Evolutionary conservation across 2,329 filamentous ascomycete species (phyloP), one percentile per base, ranked within the genome.

Genomic region (Biscogniauxia mediterranea): DNA sequence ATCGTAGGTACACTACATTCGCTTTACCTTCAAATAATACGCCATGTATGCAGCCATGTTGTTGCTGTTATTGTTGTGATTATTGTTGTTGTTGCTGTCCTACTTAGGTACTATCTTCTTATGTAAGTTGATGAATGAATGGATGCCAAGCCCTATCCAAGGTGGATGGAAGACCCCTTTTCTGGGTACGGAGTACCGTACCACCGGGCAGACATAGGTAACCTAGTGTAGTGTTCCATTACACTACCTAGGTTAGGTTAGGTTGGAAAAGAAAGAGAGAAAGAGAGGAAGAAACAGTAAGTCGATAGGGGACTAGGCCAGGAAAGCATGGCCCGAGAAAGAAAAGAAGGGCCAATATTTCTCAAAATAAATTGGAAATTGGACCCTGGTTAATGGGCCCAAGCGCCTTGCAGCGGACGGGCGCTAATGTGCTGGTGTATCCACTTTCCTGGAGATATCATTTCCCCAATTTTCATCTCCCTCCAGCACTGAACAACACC

Each of bases 381-480:
- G 38, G 11, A 46, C 38, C 38, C 38, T 46, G 38, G 50, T 21
- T 25, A 5, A 21, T 21, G 56, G 62, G 59, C 60, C 64, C 61
- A 49, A 62, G 65, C 65, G 63, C 20, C 61, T 54, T 64, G 65
- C 65, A 67, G 54, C 54, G 54, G 56, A 58, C 65, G 53, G 62
- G 65, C 64, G 60, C 64, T 66, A 67, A 62, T 59, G 49, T 52
- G 28, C 28, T 32, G 28, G 28, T 32, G 28, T 32, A 32, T 32
- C 28, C 20, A 25, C 38, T 38, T 57, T 52, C 50, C 50, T 57
- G 56, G 49, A 59, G 61, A 68, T 69, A 68, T 66, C 67, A 64
- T 64, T 71, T 69, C 68, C 64, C 69, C 69, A 70, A 65, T 66
- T 68, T 67, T 70, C 65, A 67, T 67, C 66, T 61, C 63, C 60